A percentile compares a stretch with the other conserved stretches of the same genome.
phyloP scores from a whole-genome alignment of 2,329 filamentous ascomycete genomes.

The Bimuria novae-zelandiae region DNA sequence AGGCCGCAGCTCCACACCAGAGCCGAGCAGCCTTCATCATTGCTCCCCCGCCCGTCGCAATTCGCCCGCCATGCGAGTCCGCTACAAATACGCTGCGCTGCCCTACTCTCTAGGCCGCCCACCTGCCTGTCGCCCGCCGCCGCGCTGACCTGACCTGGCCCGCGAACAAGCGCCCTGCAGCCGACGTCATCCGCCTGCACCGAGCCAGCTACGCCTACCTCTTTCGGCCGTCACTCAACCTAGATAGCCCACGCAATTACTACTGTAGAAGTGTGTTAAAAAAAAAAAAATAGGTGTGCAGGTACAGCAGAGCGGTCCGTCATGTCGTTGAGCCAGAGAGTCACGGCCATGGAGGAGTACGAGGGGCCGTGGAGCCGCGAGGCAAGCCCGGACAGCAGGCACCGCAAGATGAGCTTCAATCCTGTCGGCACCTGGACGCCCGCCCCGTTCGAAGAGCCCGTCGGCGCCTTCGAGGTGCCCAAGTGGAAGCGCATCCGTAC shows the following conservation, averaged over 20 bases:
- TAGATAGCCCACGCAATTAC: not conserved
- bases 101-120: not conserved
- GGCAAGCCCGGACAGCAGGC: slow-evolving; percentile 42
- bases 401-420: slow-evolving; percentile 56
- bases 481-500: slow-evolving; percentile 57
- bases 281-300: not conserved
- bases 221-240: not conserved
- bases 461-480: slow-evolving; percentile 60
- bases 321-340: slow-evolving; percentile 48
- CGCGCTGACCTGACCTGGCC: not conserved
- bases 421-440: slow-evolving; percentile 54
- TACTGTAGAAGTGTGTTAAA: not conserved
- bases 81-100: not conserved
- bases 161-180: not conserved
- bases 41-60: slow-evolving; percentile 2
- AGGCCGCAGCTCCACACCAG: not conserved
- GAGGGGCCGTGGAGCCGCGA: slow-evolving; percentile 45
- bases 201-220: not conserved
- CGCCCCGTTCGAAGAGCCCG: slow-evolving; percentile 45
- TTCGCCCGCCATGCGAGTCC: not conserved
- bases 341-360: slow-evolving; percentile 49
- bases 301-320: slow-evolving; percentile 8
- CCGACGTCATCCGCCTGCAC: slow-evolving; percentile 2
- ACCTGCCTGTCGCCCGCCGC: not conserved
- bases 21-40: slow-evolving; percentile 1